These are phyloP conservation scores for Boletellus ananiceps DNA, from an alignment of 768 basidiomycete genomes.

Conservation along the genomic window DNA sequence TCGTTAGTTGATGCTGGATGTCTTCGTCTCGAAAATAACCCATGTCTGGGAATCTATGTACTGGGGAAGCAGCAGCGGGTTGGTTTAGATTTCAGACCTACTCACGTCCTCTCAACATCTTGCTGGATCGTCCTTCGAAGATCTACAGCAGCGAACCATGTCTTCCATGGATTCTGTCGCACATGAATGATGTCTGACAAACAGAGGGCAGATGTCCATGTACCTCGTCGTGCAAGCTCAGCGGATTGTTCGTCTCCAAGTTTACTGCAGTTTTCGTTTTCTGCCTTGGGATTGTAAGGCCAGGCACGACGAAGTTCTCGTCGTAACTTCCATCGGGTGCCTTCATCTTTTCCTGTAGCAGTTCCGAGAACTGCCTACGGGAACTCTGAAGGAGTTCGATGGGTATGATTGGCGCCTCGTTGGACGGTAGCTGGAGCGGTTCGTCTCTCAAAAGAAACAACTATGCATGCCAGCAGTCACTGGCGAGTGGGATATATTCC, in stretches of 20 bases:
- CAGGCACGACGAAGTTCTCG: constrained; percentile 57
- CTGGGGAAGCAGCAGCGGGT: constrained; percentile 1
- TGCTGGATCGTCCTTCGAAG: constrained; percentile 85
- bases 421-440: constrained; percentile 52
- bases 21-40: constrained; percentile 76
- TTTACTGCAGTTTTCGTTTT: constrained; percentile 34
- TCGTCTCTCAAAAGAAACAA: constrained; percentile 64
- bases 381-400: constrained; percentile 41
- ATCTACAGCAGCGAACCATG: constrained; percentile 89
- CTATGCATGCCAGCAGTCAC: constrained; percentile 35
- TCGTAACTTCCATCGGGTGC: constrained; percentile 87
- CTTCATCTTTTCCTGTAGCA: constrained; percentile 65
- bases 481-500: constrained; percentile 6
- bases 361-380: constrained; percentile 52
- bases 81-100: constrained; percentile 11
- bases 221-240: constrained; percentile 76
- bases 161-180: constrained; percentile 86
- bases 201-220: constrained; percentile 1
- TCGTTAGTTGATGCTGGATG: constrained; percentile 76
- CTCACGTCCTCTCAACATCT: constrained; percentile 94
- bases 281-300: constrained; percentile 35
- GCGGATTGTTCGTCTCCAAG: constrained; percentile 72
- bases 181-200: background rate
- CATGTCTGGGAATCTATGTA: constrained; percentile 92
- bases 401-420: constrained; percentile 35